phyloP scores from a whole-genome alignment of 1,284 basidiomycete genomes.

The Rhodotorula sp. region DNA sequence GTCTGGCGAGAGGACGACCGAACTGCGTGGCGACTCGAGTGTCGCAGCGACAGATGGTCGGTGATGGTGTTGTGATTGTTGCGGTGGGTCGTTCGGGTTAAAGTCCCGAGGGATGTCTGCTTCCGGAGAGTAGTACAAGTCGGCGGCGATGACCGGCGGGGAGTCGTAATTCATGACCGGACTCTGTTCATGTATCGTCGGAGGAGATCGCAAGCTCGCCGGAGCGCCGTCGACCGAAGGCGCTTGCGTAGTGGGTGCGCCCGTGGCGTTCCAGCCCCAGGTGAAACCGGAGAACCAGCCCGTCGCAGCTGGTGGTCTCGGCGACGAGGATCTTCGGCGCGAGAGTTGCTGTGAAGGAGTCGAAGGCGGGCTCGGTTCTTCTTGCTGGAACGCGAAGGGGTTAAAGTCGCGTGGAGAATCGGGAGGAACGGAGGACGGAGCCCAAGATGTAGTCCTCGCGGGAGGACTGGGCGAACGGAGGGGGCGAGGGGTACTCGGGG shows the following conservation, averaged over 20 bases:
- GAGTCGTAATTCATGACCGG: background rate
- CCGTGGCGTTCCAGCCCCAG: background rate
- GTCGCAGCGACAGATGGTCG: background rate
- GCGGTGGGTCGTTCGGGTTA: constrained; percentile 16
- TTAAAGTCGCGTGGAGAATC: constrained; percentile 12
- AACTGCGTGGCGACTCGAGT: background rate
- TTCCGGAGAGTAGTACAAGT: background rate
- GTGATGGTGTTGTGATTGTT: background rate
- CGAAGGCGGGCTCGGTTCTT: too few species aligned
- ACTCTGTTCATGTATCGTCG: background rate
- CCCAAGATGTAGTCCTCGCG: background rate
- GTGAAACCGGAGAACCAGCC: background rate
- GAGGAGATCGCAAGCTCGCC: background rate
- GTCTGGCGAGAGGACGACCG: background rate
- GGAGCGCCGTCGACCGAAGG: background rate
- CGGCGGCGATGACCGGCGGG: background rate
- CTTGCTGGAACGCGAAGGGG: background rate
- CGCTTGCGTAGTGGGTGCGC: background rate
- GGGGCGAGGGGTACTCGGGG: background rate
- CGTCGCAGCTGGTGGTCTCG: background rate
- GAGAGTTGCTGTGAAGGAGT: background rate
- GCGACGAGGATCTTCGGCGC: background rate
- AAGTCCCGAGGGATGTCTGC: constrained; percentile 23
- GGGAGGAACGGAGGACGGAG: background rate
- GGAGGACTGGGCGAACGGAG: background rate